Evolutionary conservation across 2,329 filamentous ascomycete species (phyloP).

Genomic region (Basipetospora chlamydospora): DNA sequence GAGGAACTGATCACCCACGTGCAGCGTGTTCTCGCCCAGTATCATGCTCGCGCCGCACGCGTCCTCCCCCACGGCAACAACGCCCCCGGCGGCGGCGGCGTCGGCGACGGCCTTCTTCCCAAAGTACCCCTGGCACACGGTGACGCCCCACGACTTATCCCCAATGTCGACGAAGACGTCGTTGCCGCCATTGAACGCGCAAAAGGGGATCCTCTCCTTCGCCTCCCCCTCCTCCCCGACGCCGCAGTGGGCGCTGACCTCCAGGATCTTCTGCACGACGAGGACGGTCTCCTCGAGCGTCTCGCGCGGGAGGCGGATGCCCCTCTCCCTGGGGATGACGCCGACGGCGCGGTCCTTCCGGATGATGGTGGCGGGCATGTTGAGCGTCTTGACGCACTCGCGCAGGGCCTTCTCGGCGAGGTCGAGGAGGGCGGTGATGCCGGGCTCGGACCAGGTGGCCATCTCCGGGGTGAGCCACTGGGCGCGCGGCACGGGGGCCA

Average conservation of each 20-base stretch:
- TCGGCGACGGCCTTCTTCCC: slow-evolving; percentile 27
- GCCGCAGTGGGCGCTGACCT: slow-evolving; percentile 60
- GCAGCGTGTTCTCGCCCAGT: slow-evolving; percentile 64
- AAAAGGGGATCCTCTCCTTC: slow-evolving; percentile 57
- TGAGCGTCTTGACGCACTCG: slow-evolving; percentile 67
- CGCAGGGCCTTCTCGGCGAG: slow-evolving; percentile 72
- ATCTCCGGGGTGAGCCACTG: slow-evolving; percentile 69
- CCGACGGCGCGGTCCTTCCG: slow-evolving; percentile 82
- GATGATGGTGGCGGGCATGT: slow-evolving; percentile 63
- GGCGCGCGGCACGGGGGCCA: slow-evolving; percentile 50
- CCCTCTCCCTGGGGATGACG: slow-evolving; percentile 50
- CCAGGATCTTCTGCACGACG: slow-evolving; percentile 82
- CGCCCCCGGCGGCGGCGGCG: neutral
- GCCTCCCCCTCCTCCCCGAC: slow-evolving; percentile 18
- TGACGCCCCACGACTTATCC: slow-evolving; percentile 92
- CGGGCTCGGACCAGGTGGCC: slow-evolving; percentile 59
- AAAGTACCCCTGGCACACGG: slow-evolving; percentile 85
- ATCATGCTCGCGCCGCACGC: slow-evolving; percentile 26
- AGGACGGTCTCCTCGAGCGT: slow-evolving; percentile 91
- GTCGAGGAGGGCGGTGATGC: slow-evolving; percentile 71
- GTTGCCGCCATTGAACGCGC: slow-evolving; percentile 94
- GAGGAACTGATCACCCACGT: slow-evolving; percentile 94
- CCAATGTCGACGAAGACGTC: slow-evolving; percentile 98
- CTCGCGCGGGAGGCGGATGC: slow-evolving; percentile 64
- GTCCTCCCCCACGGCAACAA: slow-evolving; percentile 11